These are phyloP conservation scores for Millerozyma miso DNA, from an alignment of 805 yeast genomes.

Conservation along the genomic window DNA sequence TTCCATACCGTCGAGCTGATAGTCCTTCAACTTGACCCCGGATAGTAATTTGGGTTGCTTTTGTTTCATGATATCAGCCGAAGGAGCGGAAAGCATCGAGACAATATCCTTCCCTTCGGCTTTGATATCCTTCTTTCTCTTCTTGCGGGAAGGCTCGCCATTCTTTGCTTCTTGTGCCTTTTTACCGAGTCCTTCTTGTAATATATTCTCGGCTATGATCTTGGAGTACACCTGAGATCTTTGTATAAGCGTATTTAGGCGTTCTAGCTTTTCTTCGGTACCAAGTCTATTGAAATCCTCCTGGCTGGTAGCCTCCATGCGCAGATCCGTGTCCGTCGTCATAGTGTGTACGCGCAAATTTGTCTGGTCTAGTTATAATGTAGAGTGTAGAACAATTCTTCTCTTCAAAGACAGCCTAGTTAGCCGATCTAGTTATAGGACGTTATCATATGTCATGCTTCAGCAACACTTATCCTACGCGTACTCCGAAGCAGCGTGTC, in stretches of 20 bases:
- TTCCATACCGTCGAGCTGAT: constrained; percentile 85
- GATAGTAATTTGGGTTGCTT: constrained; percentile 30
- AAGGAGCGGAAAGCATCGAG: constrained; percentile 12
- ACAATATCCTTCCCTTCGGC: constrained; percentile 10
- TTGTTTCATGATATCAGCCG: constrained; percentile 12
- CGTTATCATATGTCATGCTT: too few species aligned
- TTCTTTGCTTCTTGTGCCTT: constrained; percentile 16
- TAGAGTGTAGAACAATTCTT: too few species aligned
- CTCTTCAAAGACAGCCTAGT: too few species aligned
- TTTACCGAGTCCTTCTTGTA: constrained; percentile 42
- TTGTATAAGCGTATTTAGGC: constrained; percentile 72
- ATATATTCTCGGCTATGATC: constrained; percentile 76
- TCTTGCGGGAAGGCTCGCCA: constrained; percentile 9
- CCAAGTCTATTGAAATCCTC: constrained; percentile 41
- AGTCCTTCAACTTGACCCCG: constrained; percentile 64
- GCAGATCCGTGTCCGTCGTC: neutral
- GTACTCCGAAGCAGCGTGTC: too few species aligned
- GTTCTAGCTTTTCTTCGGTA: constrained; percentile 55
- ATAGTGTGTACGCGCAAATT: too few species aligned
- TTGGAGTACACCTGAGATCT: constrained; percentile 84
- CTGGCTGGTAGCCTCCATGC: constrained; percentile 24
- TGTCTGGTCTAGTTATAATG: too few species aligned
- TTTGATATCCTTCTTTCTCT: constrained; percentile 8
- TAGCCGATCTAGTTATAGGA: too few species aligned
- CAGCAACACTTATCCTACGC: too few species aligned